phyloP scores from a whole-genome alignment of 2,329 filamentous ascomycete genomes.

The Tolypocladium paradoxum region DNA sequence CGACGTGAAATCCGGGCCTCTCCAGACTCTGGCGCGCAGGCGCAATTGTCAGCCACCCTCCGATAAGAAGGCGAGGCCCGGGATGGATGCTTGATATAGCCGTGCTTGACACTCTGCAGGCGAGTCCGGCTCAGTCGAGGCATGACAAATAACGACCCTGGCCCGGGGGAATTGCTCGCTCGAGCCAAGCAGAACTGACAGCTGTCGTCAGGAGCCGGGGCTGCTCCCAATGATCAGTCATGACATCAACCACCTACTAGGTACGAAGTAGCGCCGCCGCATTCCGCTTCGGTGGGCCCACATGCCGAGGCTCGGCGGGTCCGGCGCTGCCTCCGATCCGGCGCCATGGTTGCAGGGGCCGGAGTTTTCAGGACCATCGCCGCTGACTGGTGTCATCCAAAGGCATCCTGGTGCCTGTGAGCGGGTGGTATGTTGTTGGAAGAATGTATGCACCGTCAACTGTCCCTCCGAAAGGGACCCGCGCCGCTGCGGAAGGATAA shows the following conservation, averaged over 20 bases:
- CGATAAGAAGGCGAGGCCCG: neutral
- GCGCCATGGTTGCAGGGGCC: neutral
- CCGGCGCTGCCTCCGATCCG: neutral
- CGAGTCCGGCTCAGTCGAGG: neutral
- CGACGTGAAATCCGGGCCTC: neutral
- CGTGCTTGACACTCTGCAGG: neutral
- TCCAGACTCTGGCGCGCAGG: neutral
- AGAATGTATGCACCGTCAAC: neutral
- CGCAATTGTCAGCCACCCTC: neutral
- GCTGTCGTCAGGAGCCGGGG: neutral
- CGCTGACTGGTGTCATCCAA: neutral
- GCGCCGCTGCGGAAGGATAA: no score
- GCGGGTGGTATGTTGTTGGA: no score
- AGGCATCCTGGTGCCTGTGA: no score
- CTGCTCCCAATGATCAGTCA: neutral
- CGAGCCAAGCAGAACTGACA: neutral
- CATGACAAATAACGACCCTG: neutral
- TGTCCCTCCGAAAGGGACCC: no score
- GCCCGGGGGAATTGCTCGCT: neutral
- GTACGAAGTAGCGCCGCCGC: neutral
- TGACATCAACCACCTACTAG: neutral
- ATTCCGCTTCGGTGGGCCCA: neutral
- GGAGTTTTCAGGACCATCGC: neutral
- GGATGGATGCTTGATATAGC: neutral
- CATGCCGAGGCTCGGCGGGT: neutral